phyloP scores from a whole-genome alignment of 805 yeast species.

The Myxozyma monticola region DNA sequence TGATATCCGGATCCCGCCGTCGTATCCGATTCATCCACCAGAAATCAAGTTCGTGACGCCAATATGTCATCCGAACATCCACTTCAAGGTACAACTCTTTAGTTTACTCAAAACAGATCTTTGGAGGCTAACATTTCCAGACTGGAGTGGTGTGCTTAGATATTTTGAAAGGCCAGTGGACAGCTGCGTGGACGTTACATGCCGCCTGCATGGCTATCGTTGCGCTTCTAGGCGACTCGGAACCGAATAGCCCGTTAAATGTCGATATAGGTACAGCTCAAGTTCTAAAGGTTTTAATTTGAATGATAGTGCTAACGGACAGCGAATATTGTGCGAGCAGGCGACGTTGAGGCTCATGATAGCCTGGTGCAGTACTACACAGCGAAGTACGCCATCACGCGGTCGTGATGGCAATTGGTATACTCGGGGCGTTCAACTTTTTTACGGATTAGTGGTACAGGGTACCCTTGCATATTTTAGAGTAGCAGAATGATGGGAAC shows the following conservation, averaged over 20 bases:
- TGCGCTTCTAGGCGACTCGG: constrained; percentile 42
- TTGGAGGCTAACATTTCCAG: constrained; percentile 8
- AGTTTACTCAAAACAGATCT: neutral
- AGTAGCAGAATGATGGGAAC: too few relatives aligned
- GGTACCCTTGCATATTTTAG: too few relatives aligned
- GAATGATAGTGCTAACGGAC: neutral
- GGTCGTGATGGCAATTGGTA: too few relatives aligned
- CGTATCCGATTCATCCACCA: constrained; percentile 55
- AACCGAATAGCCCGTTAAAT: constrained; percentile 43
- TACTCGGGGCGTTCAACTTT: too few relatives aligned
- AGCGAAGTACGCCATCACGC: constrained; percentile 27
- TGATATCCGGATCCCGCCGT: constrained; percentile 42
- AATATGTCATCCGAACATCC: constrained; percentile 43
- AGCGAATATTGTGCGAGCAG: constrained; percentile 37
- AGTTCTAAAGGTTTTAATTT: neutral
- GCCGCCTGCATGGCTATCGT: constrained; percentile 42
- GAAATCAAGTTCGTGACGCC: constrained; percentile 43
- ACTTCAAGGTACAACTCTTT: constrained; percentile 38
- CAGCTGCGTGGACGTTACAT: constrained; percentile 45
- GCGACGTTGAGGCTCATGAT: constrained; percentile 36
- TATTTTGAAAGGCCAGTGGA: constrained; percentile 40
- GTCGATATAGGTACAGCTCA: constrained; percentile 41
- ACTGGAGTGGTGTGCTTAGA: constrained; percentile 45
- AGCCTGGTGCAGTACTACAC: constrained; percentile 37
- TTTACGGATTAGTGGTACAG: too few relatives aligned